Evolutionary conservation across 345 rosid genomes (phyloP).

Genomic region (Acer negundo): DNA sequence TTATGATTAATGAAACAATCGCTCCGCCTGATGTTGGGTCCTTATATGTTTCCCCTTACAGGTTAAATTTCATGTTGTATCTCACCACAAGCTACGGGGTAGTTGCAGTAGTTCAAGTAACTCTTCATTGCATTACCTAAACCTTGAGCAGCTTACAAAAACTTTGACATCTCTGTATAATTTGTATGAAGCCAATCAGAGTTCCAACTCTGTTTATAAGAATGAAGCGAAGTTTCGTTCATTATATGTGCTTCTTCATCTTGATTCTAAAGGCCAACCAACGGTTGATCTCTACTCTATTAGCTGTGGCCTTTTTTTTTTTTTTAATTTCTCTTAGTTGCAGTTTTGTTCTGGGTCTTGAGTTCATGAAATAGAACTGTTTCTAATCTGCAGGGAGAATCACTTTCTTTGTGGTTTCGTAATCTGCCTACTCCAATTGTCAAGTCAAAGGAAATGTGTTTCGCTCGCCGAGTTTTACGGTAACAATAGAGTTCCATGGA

Average conservation of each 20-base stretch:
- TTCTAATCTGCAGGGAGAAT: slow-evolving; percentile 67
- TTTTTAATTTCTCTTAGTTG: background rate
- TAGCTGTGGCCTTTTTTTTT: slow-evolving; percentile 4
- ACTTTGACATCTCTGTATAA: slow-evolving; percentile 66
- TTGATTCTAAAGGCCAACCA: slow-evolving; percentile 55
- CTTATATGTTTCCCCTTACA: slow-evolving; percentile 29
- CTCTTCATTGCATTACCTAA: slow-evolving; percentile 69
- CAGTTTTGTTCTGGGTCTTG: slow-evolving; percentile 3
- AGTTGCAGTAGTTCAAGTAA: slow-evolving; percentile 39
- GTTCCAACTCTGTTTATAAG: slow-evolving; percentile 33
- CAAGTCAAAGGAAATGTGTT: slow-evolving; percentile 71
- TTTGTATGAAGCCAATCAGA: slow-evolving; percentile 69
- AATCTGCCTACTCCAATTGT: slow-evolving; percentile 50
- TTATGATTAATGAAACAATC: background rate
- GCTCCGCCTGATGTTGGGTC: background rate
- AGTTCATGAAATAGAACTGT: slow-evolving; percentile 16
- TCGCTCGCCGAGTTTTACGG: slow-evolving; percentile 75
- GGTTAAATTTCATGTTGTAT: slow-evolving; percentile 81
- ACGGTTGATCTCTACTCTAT: slow-evolving; percentile 47
- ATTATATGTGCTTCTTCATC: slow-evolving; percentile 80
- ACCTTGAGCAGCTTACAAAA: slow-evolving; percentile 91
- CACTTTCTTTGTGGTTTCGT: slow-evolving; percentile 89
- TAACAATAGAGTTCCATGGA: slow-evolving; percentile 20
- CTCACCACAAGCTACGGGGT: slow-evolving; percentile 69
- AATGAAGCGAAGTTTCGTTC: slow-evolving; percentile 83